phyloP scores from a whole-genome alignment of 2,329 filamentous ascomycete species.

The Huntiella omanensis region DNA sequence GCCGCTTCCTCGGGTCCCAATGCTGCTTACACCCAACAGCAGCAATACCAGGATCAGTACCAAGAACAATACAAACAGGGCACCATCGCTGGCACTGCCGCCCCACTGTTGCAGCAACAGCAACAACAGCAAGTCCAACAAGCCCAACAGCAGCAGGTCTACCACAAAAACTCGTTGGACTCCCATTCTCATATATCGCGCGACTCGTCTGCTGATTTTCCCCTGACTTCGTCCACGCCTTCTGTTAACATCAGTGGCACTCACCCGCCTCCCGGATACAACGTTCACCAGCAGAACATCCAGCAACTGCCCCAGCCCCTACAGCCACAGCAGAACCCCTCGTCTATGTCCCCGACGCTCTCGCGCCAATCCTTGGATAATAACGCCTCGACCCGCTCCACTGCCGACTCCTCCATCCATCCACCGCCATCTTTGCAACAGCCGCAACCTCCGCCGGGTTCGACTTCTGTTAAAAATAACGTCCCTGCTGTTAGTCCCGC shows the following conservation, averaged over 20 bases:
- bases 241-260: conserved; percentile 5
- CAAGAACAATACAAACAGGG: conserved; percentile 5
- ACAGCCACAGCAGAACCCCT: conserved; percentile 26
- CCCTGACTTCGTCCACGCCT: conserved; percentile 21
- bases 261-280: conserved; percentile 20
- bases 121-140: conserved; percentile 21
- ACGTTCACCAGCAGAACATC: neutral
- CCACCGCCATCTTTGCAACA: conserved; percentile 1
- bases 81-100: conserved; percentile 1
- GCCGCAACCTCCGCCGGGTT: neutral
- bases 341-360: conserved; percentile 21
- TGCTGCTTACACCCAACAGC: neutral
- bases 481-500: neutral
- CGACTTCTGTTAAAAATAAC: neutral
- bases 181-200: conserved; percentile 41
- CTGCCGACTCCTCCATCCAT: conserved; percentile 21
- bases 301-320: conserved; percentile 14
- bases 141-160: conserved; percentile 17
- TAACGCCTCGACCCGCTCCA: neutral
- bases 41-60: neutral
- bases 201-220: conserved; percentile 34
- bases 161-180: conserved; percentile 9
- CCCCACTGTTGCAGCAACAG: conserved; percentile 18
- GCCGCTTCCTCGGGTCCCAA: neutral
- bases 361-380: conserved; percentile 2